Percentiles rank a stretch among this genome's conserved stretches.
Conservation (phyloP, 139 green algal species). For the Chlamydomonas eustigma region DNA sequence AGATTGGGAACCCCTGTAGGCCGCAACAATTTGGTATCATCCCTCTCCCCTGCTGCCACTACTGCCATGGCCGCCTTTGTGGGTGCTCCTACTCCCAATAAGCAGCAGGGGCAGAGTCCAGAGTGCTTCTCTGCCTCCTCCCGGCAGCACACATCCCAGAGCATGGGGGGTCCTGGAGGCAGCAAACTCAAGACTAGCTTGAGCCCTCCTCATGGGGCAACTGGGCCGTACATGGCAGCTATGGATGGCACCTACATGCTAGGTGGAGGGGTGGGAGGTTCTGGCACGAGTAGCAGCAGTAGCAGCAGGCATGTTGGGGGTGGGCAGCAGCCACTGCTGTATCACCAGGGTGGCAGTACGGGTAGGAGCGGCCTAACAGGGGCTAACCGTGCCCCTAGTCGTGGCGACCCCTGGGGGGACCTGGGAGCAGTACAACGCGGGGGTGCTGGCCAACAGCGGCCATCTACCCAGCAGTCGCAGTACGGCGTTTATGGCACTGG, state of each 20-base stretch:
- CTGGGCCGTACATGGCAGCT: background rate
- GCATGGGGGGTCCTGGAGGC: background rate
- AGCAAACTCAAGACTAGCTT: background rate
- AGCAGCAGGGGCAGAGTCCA: conserved; percentile 4
- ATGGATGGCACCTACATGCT: background rate
- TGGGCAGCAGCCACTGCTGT: conserved; percentile 32
- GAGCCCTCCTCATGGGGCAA: conserved; percentile 7
- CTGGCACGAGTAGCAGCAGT: conserved; percentile 13
- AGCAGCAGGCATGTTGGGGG: conserved; percentile 2
- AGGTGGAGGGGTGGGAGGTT: background rate
- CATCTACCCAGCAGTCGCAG: background rate
- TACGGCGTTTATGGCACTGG: background rate
- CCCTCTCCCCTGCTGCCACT: background rate
- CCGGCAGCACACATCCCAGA: background rate
- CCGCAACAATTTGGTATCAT: no score
- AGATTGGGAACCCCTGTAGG: conserved; percentile 10
- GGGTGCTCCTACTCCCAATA: background rate
- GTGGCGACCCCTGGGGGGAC: conserved; percentile 17
- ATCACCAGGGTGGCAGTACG: conserved; percentile 11
- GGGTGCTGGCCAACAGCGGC: background rate
- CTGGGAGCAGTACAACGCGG: background rate
- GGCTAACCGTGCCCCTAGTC: conserved; percentile 20
- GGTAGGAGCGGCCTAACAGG: background rate
- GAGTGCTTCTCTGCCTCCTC: conserved; percentile 23
- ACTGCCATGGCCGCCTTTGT: background rate